Evolutionary conservation across 371 early-diverging fungal genomes (phyloP), one percentile per base, ranked within the genome.

Genomic region (Blakeslea trispora): DNA sequence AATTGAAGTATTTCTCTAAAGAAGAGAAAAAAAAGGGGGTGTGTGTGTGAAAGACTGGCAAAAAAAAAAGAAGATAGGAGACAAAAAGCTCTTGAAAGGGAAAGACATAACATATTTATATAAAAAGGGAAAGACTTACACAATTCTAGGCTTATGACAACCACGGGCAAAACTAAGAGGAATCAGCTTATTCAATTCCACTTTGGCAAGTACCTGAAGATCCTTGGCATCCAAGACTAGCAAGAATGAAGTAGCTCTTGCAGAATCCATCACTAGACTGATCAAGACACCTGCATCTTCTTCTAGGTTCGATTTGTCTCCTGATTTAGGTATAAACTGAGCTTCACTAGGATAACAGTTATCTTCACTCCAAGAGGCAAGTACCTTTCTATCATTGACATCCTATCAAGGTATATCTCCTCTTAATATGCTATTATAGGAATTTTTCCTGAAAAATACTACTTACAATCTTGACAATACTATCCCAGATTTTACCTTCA

Each of bases 201-300:
- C 89, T 24, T 82, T 78, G 28, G 81, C 84, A 34, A 88, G 52
- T 57, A 88, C 91, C 19, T 71, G 47, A 50, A 92, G 68, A 14
- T 82, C 75, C 17, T 57, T 65, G 15, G 92, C 89, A 57, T 92
- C 87, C 64, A 92, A 68, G 0, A 90, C 72, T 41, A 92, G 63
- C n/a, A 92, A 57, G 57, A 89, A 91, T 31, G 86, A 88, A 10
- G 71, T 74, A 47, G 81, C 71, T 24, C 75, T 74, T 52, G 74
- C 74, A 49, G 85, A 77, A 57, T 92, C 83, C 48, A 89, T 79
- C 11, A 92, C 87, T 45, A 90, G 72, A 50, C 87, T 86, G 35
- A 92, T 55, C 28, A 92, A 39, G 9, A 82, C 88, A 34, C 91
- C 92, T 35, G 82, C 81, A 64, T 90, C 92, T 69, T 92, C 92